phyloP scores from a whole-genome alignment of 2,329 filamentous ascomycete genomes.

The Scleromitrula shiraiana region DNA sequence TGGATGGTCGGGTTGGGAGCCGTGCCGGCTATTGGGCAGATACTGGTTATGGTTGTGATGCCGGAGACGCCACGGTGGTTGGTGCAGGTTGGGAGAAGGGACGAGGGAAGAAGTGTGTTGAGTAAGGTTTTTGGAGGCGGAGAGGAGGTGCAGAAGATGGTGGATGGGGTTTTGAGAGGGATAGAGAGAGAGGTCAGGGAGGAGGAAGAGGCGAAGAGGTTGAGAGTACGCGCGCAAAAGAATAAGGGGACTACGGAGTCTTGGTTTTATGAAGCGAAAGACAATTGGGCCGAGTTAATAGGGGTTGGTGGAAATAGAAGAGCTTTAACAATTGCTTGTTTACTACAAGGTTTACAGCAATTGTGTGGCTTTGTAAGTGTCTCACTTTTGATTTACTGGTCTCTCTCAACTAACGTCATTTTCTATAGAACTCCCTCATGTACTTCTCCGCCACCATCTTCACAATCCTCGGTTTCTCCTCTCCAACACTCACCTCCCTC shows the following conservation, averaged over 20 bases:
- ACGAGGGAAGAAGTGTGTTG: slow-evolving; percentile 58
- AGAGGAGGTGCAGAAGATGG: slow-evolving; percentile 37
- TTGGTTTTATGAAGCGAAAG: slow-evolving; percentile 25
- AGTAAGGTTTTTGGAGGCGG: slow-evolving; percentile 51
- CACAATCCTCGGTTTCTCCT: slow-evolving; percentile 65
- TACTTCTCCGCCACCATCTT: slow-evolving; percentile 85
- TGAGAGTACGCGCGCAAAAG: slow-evolving; percentile 18
- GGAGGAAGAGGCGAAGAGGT: slow-evolving; percentile 46
- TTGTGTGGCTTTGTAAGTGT: slow-evolving; percentile 68
- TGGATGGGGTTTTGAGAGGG: slow-evolving; percentile 53
- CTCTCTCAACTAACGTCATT: slow-evolving; percentile 4
- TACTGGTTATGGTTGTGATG: slow-evolving; percentile 59
- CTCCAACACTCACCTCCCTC: slow-evolving; percentile 71
- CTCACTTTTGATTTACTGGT: neutral
- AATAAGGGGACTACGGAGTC: slow-evolving; percentile 14
- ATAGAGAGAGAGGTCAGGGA: slow-evolving; percentile 71
- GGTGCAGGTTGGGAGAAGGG: slow-evolving; percentile 56
- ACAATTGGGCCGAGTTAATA: slow-evolving; percentile 46
- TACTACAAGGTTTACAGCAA: slow-evolving; percentile 82
- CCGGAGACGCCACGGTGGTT: slow-evolving; percentile 89
- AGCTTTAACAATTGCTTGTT: slow-evolving; percentile 75
- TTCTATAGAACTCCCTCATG: slow-evolving; percentile 75
- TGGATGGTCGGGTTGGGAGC: slow-evolving; percentile 89
- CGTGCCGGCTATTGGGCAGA: slow-evolving; percentile 65
- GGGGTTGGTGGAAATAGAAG: slow-evolving; percentile 56